Evolutionary conservation across 306 rosid genomes (phyloP).

Genomic region (Urtica urens): DNA sequence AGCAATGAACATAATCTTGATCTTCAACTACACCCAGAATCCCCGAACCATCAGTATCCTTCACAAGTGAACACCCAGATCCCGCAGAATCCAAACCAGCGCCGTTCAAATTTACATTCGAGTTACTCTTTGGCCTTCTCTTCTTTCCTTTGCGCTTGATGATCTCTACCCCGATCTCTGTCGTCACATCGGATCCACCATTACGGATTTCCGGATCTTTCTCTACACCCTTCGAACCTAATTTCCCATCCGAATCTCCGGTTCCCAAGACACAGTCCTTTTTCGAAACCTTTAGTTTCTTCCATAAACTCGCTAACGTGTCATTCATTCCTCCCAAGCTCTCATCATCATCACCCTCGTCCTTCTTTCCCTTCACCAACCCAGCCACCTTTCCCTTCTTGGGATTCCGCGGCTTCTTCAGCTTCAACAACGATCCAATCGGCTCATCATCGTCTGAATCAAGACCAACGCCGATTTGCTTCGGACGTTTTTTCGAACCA

Average conservation of each 20-base stretch:
- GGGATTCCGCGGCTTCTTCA: conserved; percentile 38
- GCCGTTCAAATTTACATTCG: conserved; percentile 4
- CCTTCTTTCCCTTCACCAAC: conserved; percentile 29
- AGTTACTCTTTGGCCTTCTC: conserved; percentile 21
- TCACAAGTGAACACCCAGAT: conserved; percentile 13
- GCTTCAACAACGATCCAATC: conserved; percentile 69
- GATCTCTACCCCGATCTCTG: conserved; percentile 14
- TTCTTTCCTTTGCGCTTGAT: conserved; percentile 19
- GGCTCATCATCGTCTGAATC: conserved; percentile 72
- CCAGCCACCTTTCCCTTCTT: conserved; percentile 37
- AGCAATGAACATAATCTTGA: conserved; percentile 20
- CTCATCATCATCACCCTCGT: conserved; percentile 30
- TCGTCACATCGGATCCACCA: conserved; percentile 20
- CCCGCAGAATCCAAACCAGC: conserved; percentile 19
- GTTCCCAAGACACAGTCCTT: conserved; percentile 49
- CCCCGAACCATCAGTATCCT: conserved; percentile 15
- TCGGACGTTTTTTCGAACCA: conserved; percentile 49
- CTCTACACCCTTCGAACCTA: conserved; percentile 7
- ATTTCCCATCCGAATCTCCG: conserved; percentile 18
- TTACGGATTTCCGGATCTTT: conserved; percentile 9
- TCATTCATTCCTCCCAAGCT: conserved; percentile 74
- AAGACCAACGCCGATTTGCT: conserved; percentile 34
- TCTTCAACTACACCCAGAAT: conserved; percentile 19
- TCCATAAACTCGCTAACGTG: conserved; percentile 86
- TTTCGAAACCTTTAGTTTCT: conserved; percentile 86